Evolutionary conservation across 1,139 yeast species (phyloP).

Genomic region (Candida albicans): DNA sequence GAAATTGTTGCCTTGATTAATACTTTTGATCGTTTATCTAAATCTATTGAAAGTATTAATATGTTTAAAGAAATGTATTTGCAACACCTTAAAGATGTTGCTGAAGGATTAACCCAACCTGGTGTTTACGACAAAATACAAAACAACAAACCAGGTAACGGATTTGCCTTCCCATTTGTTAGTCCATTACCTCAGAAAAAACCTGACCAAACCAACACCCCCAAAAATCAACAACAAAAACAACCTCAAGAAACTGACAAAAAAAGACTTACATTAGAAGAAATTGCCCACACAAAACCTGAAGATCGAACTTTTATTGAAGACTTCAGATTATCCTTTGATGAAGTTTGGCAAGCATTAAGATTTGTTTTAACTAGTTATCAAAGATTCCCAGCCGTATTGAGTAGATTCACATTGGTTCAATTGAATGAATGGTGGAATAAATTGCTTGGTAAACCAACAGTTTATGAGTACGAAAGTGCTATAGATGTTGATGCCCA

Average conservation of each 20-base stretch:
- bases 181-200: slow-evolving; percentile 14
- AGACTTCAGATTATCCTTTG: slow-evolving; percentile 54
- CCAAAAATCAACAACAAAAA: slow-evolving; percentile 13
- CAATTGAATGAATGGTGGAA: slow-evolving; percentile 68
- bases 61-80: slow-evolving; percentile 63
- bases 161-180: slow-evolving; percentile 44
- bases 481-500: slow-evolving; percentile 13
- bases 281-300: slow-evolving; percentile 10
- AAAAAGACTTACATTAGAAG: slow-evolving; percentile 8
- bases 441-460: slow-evolving; percentile 57
- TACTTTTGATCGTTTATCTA: slow-evolving; percentile 88
- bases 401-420: slow-evolving; percentile 51
- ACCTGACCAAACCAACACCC: background rate
- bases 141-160: slow-evolving; percentile 21
- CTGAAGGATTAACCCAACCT: slow-evolving; percentile 39
- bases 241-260: slow-evolving; percentile 5
- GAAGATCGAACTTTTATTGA: slow-evolving; percentile 28
- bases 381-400: slow-evolving; percentile 62
- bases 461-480: slow-evolving; percentile 14
- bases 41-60: slow-evolving; percentile 73
- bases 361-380: slow-evolving; percentile 69
- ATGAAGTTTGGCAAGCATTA: slow-evolving; percentile 62
- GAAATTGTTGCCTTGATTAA: slow-evolving; percentile 89
- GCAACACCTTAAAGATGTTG: slow-evolving; percentile 43
- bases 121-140: slow-evolving; percentile 41